Conservation (phyloP, 75 land plant genomes). For the Picea sitchensis region DNA sequence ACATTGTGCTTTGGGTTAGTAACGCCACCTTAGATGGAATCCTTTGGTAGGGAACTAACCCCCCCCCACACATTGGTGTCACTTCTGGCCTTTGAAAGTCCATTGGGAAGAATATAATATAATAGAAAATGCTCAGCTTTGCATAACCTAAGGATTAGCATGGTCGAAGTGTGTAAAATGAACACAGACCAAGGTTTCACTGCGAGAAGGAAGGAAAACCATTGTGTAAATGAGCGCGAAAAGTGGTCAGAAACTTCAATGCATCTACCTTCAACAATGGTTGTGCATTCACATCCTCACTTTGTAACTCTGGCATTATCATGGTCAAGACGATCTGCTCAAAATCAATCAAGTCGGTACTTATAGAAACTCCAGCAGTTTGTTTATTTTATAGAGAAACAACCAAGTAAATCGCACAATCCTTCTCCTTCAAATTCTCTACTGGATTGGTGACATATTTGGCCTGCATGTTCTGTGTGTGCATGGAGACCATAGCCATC, state of each 20-base stretch:
- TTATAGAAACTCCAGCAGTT: conserved; percentile 38
- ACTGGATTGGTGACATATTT: conserved; percentile 52
- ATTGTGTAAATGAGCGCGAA: conserved; percentile 29
- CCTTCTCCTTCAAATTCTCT: conserved; percentile 83
- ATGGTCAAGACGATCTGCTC: conserved; percentile 64
- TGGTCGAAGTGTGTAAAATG: too few relatives aligned
- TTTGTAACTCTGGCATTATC: conserved; percentile 73
- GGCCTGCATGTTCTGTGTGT: conserved; percentile 49
- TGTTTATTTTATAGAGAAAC: conserved; percentile 72
- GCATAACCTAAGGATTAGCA: too few relatives aligned
- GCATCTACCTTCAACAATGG: conserved; percentile 84
- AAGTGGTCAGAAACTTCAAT: conserved; percentile 78
- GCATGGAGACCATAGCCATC: conserved; percentile 38
- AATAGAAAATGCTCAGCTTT: too few relatives aligned
- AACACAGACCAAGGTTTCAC: too few relatives aligned
- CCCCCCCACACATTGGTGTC: too few relatives aligned
- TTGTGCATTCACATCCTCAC: conserved; percentile 50
- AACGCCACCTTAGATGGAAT: too few relatives aligned
- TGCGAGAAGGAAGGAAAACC: too few relatives aligned
- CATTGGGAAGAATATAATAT: conserved; percentile 7
- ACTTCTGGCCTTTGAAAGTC: too few relatives aligned
- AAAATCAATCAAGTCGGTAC: conserved; percentile 66
- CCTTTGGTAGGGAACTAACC: too few relatives aligned
- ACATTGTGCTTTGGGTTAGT: too few relatives aligned
- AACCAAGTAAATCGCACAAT: conserved; percentile 83